Conservation (phyloP, 2,329 filamentous ascomycete genomes). For the Orbilia blumenaviensis region DNA sequence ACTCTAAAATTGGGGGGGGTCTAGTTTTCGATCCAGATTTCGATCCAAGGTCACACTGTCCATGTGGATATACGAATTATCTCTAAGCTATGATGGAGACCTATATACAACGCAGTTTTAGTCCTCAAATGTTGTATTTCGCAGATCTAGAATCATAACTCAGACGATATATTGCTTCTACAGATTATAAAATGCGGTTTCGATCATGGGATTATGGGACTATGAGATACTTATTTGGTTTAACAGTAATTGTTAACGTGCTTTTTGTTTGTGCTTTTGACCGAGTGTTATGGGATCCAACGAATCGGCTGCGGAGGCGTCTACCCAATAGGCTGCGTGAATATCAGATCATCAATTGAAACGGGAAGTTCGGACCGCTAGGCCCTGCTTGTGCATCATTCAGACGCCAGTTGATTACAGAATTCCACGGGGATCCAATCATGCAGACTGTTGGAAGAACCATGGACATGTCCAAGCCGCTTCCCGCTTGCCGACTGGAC, state of each 20-base stretch:
- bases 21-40: not conserved
- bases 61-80: too few species aligned
- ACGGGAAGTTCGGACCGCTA: slow-evolving; percentile 49
- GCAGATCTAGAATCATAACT: not conserved
- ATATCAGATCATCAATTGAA: slow-evolving; percentile 20
- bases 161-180: not conserved
- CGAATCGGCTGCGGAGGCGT: not conserved
- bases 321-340: slow-evolving; percentile 1
- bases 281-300: not conserved
- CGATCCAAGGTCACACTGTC: not conserved
- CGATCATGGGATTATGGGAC: not conserved
- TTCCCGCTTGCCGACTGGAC: slow-evolving; percentile 23
- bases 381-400: slow-evolving; percentile 29
- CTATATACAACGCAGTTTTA: not conserved
- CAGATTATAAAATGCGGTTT: not conserved
- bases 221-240: not conserved
- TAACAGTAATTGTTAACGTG: not conserved
- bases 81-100: too few species aligned
- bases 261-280: not conserved
- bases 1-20: not conserved
- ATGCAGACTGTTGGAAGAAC: slow-evolving; percentile 21
- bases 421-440: slow-evolving; percentile 2
- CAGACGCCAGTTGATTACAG: slow-evolving; percentile 20
- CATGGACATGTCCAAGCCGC: slow-evolving; percentile 36
- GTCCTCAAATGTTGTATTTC: not conserved